Evolutionary conservation across 2,329 filamentous ascomycete species (phyloP), one percentile per base, ranked within the genome.

Genomic region (Botrytis medusae): DNA sequence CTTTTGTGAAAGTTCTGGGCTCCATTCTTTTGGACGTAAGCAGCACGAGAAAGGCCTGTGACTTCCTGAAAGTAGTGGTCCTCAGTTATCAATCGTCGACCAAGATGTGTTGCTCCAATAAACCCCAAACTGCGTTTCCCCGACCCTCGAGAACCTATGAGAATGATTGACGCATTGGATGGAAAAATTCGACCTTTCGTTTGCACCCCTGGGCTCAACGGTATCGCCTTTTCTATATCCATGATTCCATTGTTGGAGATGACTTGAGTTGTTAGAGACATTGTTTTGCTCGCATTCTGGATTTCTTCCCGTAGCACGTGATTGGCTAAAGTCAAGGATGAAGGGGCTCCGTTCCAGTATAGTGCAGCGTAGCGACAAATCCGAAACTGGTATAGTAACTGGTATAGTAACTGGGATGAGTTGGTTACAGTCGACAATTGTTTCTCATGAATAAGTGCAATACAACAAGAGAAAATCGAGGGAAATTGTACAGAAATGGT

Each of bases 121-220:
- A 95, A 88, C 22, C 90, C 92, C 18, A 95, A 84, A 1, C 91
- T 93, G 2, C 91, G 92, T 81, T 94, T 94, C 25, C 92, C 92
- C 8, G 91, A 89, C 18, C 92, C 92, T 22, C 91, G 89, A 72
- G 93, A 89, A 2, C 92, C 92, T 34, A 92, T 87, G 29, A 95
- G 84, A 10, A 94, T 87, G 72, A 95, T 89, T 1, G 92, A 93
- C 2, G 91, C 89, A 83, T 92, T 87, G 16, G 73, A 72, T 44
- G 73, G 73, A 69, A 81, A 81, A 37, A 77, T 71, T 74, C 79
- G 74, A 32, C 75, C 72, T 70, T 76, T 76, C 20, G 71, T 74
- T 48, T 71, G 76, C 1, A 76, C 74, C n/a, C 69, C 70, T 42
- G 75, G 76, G 40, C 78, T 75, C 46, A 79, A 57, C 44, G 72